Evolutionary conservation across 2,329 filamentous ascomycete species (phyloP), one percentile per base, ranked within the genome.

Genomic region (Pseudocercospora fijiensis): DNA sequence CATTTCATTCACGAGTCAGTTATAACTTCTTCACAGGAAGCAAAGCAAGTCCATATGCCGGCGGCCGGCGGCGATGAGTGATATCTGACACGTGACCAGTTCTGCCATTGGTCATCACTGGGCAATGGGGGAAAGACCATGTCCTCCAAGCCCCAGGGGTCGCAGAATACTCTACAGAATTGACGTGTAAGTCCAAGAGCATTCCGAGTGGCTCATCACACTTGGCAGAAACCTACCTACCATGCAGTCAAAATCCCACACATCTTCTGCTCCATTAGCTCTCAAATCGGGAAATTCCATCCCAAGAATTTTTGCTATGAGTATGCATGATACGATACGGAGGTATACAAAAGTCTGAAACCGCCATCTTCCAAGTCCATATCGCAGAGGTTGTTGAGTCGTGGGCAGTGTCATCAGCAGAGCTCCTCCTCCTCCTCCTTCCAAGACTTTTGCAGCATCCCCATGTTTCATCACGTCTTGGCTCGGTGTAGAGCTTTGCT

Each of bases 361-460:
- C n/a, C 43, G 20, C 16, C 53, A 41, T 26, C n/a, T 8, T 49
- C 56, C 4, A 22, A 18, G 53, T 11, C 30, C 30, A 43, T 27
- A 24, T 43, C 27, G 27, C n/a, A 43, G n/a, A n/a, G n/a, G 55
- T 18, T 22, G 9, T 30, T 4, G 26, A 41, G 55, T 45, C n/a
- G n/a, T n/a, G n/a, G 55, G 55, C 55, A 57, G 55, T 57, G 55
- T 28, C 16, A 22, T n/a, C 28, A 43, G 55, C 5, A 56, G 11
- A 55, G n/a, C 20, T 55, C 28, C 55, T 57, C 24, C 6, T 41
- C 18, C 55, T 57, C 27, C 20, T 20, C 30, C 55, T 33, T 43
- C 20, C 30, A 41, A 26, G 30, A 37, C 30, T 26, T 57, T n/a
- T n/a, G n/a, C 18, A 41, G 53, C 30, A 57, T 57, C 26, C 26